Percentiles rank a stretch among this genome's conserved stretches.
Evolutionary conservation across 352 stramenopile genomes (phyloP).

Genomic region (Pythium pyrilobum): DNA sequence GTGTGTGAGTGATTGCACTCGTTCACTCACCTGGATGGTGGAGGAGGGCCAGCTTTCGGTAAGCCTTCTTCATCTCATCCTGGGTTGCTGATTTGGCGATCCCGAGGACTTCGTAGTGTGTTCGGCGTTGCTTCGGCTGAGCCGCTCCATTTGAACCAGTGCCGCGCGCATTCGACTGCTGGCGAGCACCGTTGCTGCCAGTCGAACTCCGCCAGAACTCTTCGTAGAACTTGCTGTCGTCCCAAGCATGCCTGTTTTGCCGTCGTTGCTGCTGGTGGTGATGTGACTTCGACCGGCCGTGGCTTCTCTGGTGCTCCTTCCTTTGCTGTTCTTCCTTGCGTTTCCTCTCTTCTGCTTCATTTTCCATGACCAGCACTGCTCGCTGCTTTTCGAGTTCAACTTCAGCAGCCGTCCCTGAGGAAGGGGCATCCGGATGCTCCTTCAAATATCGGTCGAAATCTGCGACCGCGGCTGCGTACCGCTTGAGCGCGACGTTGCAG

Average conservation of each 20-base stretch:
- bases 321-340: conserved; percentile 42
- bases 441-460: conserved; percentile 73
- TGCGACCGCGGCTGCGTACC: conserved; percentile 54
- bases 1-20: too few relatives aligned
- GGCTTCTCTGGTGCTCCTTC: conserved; percentile 18
- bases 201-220: conserved; percentile 32
- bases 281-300: conserved; percentile 19
- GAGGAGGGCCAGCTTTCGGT: conserved; percentile 81
- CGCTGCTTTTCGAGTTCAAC: conserved; percentile 46
- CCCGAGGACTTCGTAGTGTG: conserved; percentile 81
- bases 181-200: conserved; percentile 10
- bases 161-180: conserved; percentile 16
- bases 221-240: conserved; percentile 47
- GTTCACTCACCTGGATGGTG: conserved; percentile 84
- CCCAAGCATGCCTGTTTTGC: conserved; percentile 33
- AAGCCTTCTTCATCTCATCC: conserved; percentile 86
- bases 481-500: conserved; percentile 55
- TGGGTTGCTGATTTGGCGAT: conserved; percentile 45
- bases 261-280: conserved; percentile 35
- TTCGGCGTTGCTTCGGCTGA: conserved; percentile 22
- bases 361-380: conserved; percentile 44
- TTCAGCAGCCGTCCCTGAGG: conserved; percentile 12
- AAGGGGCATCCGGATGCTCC: conserved; percentile 27
- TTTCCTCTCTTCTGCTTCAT: conserved; percentile 36
- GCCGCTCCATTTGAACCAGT: not conserved